Evolutionary conservation across 768 basidiomycete genomes (phyloP), one percentile per base, ranked within the genome.

Genomic region (Holtermanniella nyarrowii): DNA sequence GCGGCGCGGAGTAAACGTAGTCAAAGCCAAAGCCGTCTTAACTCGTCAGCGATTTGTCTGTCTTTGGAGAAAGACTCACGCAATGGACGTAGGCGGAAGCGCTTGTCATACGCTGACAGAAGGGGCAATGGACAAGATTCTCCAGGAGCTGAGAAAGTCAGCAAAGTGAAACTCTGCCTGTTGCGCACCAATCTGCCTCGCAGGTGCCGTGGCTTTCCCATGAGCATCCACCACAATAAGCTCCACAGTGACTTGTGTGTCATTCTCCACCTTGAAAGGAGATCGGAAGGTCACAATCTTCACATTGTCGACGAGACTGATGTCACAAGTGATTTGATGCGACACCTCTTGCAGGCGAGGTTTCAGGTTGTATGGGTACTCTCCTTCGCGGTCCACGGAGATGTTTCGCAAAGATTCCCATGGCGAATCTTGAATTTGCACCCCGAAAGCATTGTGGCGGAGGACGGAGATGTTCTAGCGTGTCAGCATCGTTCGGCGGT

Each of bases 231-330:
- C 83, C 23, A 97, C 72, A 61, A 86, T 87, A 59, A 97, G 72
- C 70, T 99, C 95, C 62, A 96, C 73, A 3, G 91, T 89, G 64
- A 96, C 88, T 43, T 93, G 76, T 0, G 91, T 93, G 51, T 81
- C 73, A 69, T 99, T 99, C 71, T 88, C 84, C 42, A 99, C 77
- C 64, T 86, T 82, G 69, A 89, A 89, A 0, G 86, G 88, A 1
- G 95, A 97, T 41, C 93, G 79, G 57, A 99, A 78, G 1, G 88
- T 96, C 54, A 97, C 86, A 49, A 91, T 73, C 74, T 99, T 99
- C 64, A 91, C 85, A 63, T 88, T 93, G 62, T 89, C 84, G 62
- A 88, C 78, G 20, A 99, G 82, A 52, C 80, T 82, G 56, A 99
- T 81, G 58, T 93, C 90, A 66, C 88, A 91, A 3, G 93, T 77